A percentile compares a stretch with the other conserved stretches of the same genome.
Evolutionary conservation across 768 basidiomycete species (phyloP).

Genomic region (Tremella yokohamensis): DNA sequence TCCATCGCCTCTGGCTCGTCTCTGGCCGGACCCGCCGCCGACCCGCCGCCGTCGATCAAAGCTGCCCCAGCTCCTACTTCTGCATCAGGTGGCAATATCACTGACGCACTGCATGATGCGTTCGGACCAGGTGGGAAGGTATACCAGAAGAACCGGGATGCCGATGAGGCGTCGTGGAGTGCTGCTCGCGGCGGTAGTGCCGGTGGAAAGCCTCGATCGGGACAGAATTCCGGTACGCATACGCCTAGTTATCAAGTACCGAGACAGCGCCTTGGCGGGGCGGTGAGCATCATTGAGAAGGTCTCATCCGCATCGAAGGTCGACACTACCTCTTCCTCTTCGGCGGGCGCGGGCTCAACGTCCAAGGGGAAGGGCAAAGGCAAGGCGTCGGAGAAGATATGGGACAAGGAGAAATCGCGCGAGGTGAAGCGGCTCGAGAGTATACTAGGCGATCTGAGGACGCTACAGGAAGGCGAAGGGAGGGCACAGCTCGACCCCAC

Average conservation of each 20-base stretch:
- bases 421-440: constrained; percentile 41
- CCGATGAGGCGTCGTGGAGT: constrained; percentile 14
- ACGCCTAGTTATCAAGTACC: constrained; percentile 11
- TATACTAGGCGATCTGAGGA: constrained; percentile 30
- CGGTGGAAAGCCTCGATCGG: constrained; percentile 3
- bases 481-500: constrained; percentile 22
- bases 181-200: neutral
- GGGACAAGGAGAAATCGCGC: constrained; percentile 39
- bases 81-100: neutral
- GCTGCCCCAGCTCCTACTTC: constrained; percentile 3
- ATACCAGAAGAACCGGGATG: constrained; percentile 43
- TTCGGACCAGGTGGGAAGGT: constrained; percentile 42
- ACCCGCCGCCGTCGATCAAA: constrained; percentile 8
- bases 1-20: constrained; percentile 13
- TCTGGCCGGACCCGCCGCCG: neutral
- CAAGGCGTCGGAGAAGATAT: constrained; percentile 27
- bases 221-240: constrained; percentile 10
- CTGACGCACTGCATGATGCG: constrained; percentile 25
- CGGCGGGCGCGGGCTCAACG: neutral
- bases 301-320: too few species aligned
- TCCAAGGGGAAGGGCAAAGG: constrained; percentile 27
- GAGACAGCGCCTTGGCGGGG: constrained; percentile 14
- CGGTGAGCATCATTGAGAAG: constrained; percentile 13
- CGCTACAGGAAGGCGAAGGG: constrained; percentile 27
- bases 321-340: too few species aligned